Percentiles rank a stretch among this genome's conserved stretches.
Evolutionary conservation across 371 early-diverging fungal species (phyloP).

Genomic region (Capillidium heterosporum): DNA sequence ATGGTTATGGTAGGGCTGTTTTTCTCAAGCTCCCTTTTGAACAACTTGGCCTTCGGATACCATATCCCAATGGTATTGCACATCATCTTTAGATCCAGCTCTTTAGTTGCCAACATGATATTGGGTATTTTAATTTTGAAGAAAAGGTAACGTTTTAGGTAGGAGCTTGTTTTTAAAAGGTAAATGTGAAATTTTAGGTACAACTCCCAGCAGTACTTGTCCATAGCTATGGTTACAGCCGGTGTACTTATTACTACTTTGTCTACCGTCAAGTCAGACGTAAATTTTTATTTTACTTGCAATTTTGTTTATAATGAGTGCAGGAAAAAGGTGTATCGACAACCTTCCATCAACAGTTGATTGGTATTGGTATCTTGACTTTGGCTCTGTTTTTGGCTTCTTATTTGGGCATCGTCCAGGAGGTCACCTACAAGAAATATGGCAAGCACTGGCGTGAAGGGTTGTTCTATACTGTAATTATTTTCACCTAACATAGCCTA

Average conservation of each 20-base stretch:
- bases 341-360: constrained; percentile 28
- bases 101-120: constrained; percentile 67
- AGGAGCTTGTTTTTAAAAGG: too few species aligned
- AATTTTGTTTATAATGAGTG: not conserved
- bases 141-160: constrained; percentile 29
- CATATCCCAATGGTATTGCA: constrained; percentile 71
- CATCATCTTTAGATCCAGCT: constrained; percentile 73
- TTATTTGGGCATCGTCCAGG: constrained; percentile 67
- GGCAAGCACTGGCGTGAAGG: constrained; percentile 81
- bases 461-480: constrained; percentile 60
- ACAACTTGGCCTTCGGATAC: constrained; percentile 65
- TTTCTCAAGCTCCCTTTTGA: constrained; percentile 55
- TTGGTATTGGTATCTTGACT: constrained; percentile 50
- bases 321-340: not conserved
- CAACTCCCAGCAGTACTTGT: constrained; percentile 22
- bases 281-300: not conserved
- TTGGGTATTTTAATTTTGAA: constrained; percentile 49
- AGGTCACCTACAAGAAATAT: constrained; percentile 55
- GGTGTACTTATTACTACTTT: constrained; percentile 59
- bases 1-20: constrained; percentile 53
- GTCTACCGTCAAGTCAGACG: constrained; percentile 7
- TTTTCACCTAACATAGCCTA: not conserved
- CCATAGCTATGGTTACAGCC: constrained; percentile 55
- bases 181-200: constrained; percentile 8
- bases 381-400: constrained; percentile 60